These are phyloP conservation scores for Annulohypoxylon truncatum DNA, from an alignment of 2,329 filamentous ascomycete genomes.

Conservation along the genomic window DNA sequence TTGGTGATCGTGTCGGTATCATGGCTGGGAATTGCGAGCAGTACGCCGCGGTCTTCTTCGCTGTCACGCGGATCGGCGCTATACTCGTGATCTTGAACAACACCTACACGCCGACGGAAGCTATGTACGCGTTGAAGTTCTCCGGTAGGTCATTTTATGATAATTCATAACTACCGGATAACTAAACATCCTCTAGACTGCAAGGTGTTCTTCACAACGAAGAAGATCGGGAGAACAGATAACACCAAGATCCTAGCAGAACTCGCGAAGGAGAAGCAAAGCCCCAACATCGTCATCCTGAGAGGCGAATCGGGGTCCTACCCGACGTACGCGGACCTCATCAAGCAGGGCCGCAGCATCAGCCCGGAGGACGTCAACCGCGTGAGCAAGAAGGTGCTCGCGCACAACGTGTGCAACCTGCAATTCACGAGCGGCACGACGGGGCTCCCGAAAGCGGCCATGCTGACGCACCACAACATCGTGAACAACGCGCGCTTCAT, in stretches of 20 bases:
- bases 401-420: conserved; percentile 77
- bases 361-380: conserved; percentile 63
- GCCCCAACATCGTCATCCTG: conserved; percentile 69
- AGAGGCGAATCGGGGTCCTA: conserved; percentile 66
- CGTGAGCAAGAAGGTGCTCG: conserved; percentile 66
- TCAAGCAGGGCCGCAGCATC: conserved; percentile 62
- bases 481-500: conserved; percentile 77
- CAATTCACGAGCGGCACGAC: conserved; percentile 83
- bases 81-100: conserved; percentile 84
- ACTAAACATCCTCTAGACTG: conserved; percentile 63
- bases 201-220: conserved; percentile 78
- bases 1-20: conserved; percentile 77
- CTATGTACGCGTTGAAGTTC: conserved; percentile 76
- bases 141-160: conserved; percentile 61
- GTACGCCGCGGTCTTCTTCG: conserved; percentile 82
- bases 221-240: conserved; percentile 73
- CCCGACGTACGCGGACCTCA: conserved; percentile 68
- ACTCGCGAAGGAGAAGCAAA: conserved; percentile 59
- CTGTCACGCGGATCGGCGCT: conserved; percentile 73
- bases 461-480: conserved; percentile 76
- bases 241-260: conserved; percentile 69
- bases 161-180: not conserved
- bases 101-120: conserved; percentile 80
- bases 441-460: conserved; percentile 77
- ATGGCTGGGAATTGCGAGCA: conserved; percentile 85